These are phyloP conservation scores for Metarhizium rileyi DNA, from an alignment of 2,329 filamentous ascomycete genomes.

Conservation along the genomic window DNA sequence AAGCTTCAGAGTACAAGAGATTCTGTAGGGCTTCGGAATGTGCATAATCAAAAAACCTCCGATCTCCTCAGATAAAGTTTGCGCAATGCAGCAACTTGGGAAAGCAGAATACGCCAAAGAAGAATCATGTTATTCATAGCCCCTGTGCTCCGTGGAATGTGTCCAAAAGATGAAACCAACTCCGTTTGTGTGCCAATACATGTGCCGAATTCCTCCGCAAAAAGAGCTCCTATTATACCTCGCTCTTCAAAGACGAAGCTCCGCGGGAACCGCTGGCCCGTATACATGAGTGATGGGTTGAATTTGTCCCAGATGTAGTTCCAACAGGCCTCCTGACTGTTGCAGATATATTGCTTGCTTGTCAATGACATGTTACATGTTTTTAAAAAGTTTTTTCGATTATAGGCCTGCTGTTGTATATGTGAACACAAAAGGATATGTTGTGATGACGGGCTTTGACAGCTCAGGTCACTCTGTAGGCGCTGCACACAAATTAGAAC, in stretches of 20 bases:
- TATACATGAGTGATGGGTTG: background rate
- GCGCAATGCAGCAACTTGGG: too few relatives aligned
- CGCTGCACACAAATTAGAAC: background rate
- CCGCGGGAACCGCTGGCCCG: background rate
- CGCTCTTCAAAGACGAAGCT: background rate
- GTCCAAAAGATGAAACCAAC: background rate
- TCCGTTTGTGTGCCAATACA: background rate
- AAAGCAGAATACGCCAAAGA: too few relatives aligned
- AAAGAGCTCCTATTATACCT: background rate
- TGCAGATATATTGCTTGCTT: background rate
- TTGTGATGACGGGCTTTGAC: background rate
- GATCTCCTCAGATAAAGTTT: too few relatives aligned
- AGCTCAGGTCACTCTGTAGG: slow-evolving; percentile 2
- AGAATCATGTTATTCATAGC: background rate
- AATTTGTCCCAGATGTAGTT: background rate
- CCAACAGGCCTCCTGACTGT: background rate
- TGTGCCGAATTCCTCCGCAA: background rate
- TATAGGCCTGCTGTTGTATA: background rate
- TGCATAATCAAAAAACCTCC: too few relatives aligned
- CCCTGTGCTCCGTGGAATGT: background rate
- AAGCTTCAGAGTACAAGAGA: too few relatives aligned
- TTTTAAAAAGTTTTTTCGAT: background rate
- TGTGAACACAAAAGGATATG: background rate
- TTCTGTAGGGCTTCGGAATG: too few relatives aligned
- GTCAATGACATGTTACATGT: background rate